Conservation (phyloP, 805 yeast genomes). For the Starmerella stellata region DNA sequence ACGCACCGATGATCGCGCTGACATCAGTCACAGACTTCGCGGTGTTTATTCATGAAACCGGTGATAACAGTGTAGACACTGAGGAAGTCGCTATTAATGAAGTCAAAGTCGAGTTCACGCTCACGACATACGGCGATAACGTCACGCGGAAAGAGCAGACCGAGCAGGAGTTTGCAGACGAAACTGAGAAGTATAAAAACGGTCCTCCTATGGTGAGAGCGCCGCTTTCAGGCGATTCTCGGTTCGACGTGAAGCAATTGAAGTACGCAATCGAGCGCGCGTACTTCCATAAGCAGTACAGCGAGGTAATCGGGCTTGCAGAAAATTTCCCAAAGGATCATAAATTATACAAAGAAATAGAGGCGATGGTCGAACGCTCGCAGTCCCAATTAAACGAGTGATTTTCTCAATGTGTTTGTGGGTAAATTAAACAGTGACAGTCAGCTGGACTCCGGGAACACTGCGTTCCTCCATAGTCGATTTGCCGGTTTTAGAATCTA, state of each 20-base stretch:
- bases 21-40: constrained; percentile 60
- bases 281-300: constrained; percentile 38
- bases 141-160: constrained; percentile 52
- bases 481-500: constrained; percentile 19
- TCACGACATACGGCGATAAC: not conserved
- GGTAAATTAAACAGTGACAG: constrained; percentile 15
- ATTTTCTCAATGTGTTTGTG: not conserved
- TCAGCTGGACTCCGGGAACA: constrained; percentile 30
- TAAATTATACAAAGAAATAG: constrained; percentile 31
- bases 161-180: constrained; percentile 41
- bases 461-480: constrained; percentile 24
- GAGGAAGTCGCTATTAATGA: constrained; percentile 60
- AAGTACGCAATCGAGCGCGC: constrained; percentile 45
- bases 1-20: constrained; percentile 86
- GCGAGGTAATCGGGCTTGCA: constrained; percentile 33
- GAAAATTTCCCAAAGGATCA: constrained; percentile 22
- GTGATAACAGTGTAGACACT: constrained; percentile 60
- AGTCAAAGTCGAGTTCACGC: constrained; percentile 14
- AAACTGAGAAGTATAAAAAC: constrained; percentile 31
- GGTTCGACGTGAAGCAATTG: constrained; percentile 25
- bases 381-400: no score
- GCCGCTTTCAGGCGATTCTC: constrained; percentile 5
- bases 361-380: not conserved
- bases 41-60: constrained; percentile 75
- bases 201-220: constrained; percentile 34